phyloP scores from a whole-genome alignment of 202 grass and related monocot genomes.

The Setaria italica region DNA sequence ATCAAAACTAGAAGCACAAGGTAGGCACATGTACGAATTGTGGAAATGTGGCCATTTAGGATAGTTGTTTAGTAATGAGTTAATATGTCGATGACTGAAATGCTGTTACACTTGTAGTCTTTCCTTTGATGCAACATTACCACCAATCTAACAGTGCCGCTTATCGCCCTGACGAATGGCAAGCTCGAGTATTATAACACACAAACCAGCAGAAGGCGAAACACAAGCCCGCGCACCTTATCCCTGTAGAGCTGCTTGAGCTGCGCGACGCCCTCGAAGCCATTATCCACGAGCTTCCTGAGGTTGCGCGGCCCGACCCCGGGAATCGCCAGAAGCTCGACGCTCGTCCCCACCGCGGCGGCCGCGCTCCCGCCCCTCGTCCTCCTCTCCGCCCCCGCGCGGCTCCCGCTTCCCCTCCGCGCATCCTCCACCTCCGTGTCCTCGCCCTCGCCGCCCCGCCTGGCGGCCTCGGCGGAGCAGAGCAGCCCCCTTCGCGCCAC shows the following conservation, averaged over 20 bases:
- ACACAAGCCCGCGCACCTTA: conserved; percentile 59
- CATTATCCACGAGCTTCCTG: conserved; percentile 94
- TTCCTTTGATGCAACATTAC: neutral
- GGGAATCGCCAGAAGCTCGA: conserved; percentile 83
- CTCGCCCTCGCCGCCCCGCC: neutral
- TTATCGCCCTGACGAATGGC: neutral
- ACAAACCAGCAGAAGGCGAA: neutral
- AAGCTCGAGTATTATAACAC: neutral
- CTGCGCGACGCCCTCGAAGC: conserved; percentile 82
- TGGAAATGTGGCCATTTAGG: neutral
- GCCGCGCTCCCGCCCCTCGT: conserved; percentile 49
- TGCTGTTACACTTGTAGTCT: neutral
- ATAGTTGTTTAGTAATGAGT: neutral
- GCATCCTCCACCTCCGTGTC: conserved; percentile 23
- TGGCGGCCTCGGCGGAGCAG: conserved; percentile 45
- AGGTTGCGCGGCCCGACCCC: conserved; percentile 88
- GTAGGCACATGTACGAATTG: neutral
- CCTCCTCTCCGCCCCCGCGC: conserved; percentile 55
- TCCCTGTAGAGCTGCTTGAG: conserved; percentile 95
- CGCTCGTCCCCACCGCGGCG: conserved; percentile 42
- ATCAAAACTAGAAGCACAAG: neutral
- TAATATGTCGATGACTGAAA: neutral
- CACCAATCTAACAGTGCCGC: neutral
- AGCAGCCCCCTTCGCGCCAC: conserved; percentile 37
- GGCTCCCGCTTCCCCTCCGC: conserved; percentile 17